Base-by-base conservation (phyloP, 129 eudicot genomes). In the Rutidosis leptorrhynchoides region DNA sequence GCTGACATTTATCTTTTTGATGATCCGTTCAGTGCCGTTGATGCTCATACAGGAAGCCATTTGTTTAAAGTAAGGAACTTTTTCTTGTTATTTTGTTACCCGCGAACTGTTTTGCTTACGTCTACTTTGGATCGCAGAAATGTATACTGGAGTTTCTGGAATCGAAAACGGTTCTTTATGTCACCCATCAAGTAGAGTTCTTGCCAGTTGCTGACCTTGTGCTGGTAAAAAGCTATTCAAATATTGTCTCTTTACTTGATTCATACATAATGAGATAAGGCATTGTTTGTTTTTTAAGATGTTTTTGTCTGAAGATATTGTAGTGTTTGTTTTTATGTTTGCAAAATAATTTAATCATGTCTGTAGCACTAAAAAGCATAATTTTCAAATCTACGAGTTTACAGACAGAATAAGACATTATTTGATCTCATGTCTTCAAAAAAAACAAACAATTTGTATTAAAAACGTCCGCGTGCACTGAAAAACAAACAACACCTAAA, bases 21-120 rank as follows among this genome's bases (percentile, higher is more conserved):
- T 72, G 98, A 93, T 77, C 98, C 98, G 11, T 93, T 93, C 46
- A 88, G 98, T 52, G 90, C 96, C 33, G 98, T 93, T 54, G 96
- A 93, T 86, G 96, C 98, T 68, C 96, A 93, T 76, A 93, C 96
- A 0, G 96, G 98, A 68, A 79, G 79, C 61, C 92, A 86, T 77
- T 82, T 93, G 10, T 93, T 93, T 69, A 86, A 83, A 73, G 98
- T 93, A 65, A 76, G 69, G 57, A 22, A 71, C 23, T 19, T 21
- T 4, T 25, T 28, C 37, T 17, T 22, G 40, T 56, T 65, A 11
- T 4, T 69, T 64, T 26, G 6, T 16, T 33, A 46, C 3, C 3
- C 4, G 20, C 19, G 19, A 66, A 28, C 11, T 7, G 7, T 6
- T 7, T 46, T 32, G 28, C 61, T 63, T 27, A 72, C 33, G 11